Base-by-base conservation (phyloP, 306 rosid species). In the Neltuma alba region DNA sequence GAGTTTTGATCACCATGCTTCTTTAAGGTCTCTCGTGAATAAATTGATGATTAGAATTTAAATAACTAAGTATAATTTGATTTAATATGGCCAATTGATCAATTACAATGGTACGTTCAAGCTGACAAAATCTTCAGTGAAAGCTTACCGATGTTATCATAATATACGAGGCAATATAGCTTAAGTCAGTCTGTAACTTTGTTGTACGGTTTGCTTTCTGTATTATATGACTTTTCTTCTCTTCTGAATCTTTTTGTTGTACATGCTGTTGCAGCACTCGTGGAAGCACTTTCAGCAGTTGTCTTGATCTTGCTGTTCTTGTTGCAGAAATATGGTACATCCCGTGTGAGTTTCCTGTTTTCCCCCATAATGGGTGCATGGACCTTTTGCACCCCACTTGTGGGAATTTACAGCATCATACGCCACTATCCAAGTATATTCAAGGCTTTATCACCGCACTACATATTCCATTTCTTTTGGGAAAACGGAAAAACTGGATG, bases 341-440 rank as follows among this genome's bases (percentile, higher is more conserved):
- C 92, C 42, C 89, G 89, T 12, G 97, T 92, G 80, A 92, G 97
- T 82, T 92, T 92, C 89, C 87, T 92, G 63, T 92, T 92, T 83
- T 92, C 97, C 14, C 97, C 97, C 16, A 91, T 91, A 78, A 90
- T 92, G 97, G 96, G 88, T 25, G 86, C 90, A 38, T 92, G 97
- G 97, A 92, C 96, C 25, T 77, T 92, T 82, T 37, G 76, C 72
- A 92, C 95, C 28, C 97, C 97, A 36, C 68, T 92, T 33, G 91
- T 92, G 8, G 97, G 97, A 77, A 79, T 92, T 74, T 92, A 92
- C 85, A 92, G 96, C 87, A 88, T 92, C 83, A 77, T 89, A 67
- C 76, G 33, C 62, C 36, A 92, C 76, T 92, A 91, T 85, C 97
- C 96, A 62, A 78, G 81, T 73, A 86, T 92, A 77, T 92, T 89